Evolutionary conservation across 805 yeast species (phyloP).

Genomic region (Candida ascalaphidarum): DNA sequence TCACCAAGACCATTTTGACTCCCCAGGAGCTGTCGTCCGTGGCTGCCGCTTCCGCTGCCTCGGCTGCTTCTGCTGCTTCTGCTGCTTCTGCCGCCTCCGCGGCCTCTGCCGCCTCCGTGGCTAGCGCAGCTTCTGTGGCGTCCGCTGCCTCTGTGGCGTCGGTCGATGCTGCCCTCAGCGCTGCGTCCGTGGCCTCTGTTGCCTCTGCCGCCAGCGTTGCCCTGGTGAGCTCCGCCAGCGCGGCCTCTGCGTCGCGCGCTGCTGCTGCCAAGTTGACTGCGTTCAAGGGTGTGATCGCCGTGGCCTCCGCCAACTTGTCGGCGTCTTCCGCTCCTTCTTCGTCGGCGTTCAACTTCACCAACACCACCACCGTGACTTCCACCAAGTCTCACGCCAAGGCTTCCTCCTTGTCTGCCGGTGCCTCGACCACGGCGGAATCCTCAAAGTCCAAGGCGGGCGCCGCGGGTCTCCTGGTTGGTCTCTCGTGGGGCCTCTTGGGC

Average conservation of each 20-base stretch:
- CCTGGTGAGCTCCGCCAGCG: background rate
- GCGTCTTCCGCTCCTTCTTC: constrained; percentile 5
- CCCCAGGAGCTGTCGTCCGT: constrained; percentile 35
- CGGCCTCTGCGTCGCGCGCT: constrained; percentile 1
- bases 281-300: constrained; percentile 16
- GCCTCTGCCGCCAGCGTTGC: constrained; percentile 1
- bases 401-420: constrained; percentile 4
- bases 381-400: constrained; percentile 2
- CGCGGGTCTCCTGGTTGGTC: constrained; percentile 14
- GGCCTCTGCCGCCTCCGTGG: constrained; percentile 4
- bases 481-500: constrained; percentile 16
- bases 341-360: too few species aligned
- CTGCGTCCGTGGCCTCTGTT: constrained; percentile 1
- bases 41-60: constrained; percentile 8
- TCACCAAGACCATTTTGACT: constrained; percentile 37
- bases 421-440: constrained; percentile 6
- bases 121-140: constrained; percentile 1
- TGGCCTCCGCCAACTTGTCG: constrained; percentile 10
- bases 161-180: constrained; percentile 4
- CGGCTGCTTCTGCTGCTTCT: constrained; percentile 5
- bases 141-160: constrained; percentile 3
- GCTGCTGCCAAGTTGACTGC: constrained; percentile 6
- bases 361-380: constrained; percentile 2
- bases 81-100: constrained; percentile 7
- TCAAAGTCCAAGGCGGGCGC: constrained; percentile 13